Conservation (phyloP, 2,329 filamentous ascomycete species). For the Ophiostoma novo-ulmi region DNA sequence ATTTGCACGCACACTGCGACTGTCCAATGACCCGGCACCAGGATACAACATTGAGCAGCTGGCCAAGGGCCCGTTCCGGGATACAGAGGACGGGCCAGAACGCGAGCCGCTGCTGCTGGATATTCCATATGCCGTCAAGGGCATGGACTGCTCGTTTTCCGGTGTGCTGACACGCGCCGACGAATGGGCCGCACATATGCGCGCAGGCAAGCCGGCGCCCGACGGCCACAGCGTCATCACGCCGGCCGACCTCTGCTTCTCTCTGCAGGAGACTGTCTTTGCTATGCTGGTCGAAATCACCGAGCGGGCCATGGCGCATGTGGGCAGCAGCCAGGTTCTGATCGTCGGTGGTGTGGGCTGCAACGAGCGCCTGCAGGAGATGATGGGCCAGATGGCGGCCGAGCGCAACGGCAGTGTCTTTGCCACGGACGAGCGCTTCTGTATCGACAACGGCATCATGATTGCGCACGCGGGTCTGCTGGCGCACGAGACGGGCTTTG, state of each 20-base stretch:
- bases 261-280: slow-evolving; percentile 88
- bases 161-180: slow-evolving; percentile 85
- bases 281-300: slow-evolving; percentile 99
- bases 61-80: slow-evolving; percentile 47
- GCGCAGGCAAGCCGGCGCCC: slow-evolving; percentile 38
- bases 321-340: slow-evolving; percentile 82
- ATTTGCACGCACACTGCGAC: slow-evolving; percentile 84
- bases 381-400: slow-evolving; percentile 95
- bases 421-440: slow-evolving; percentile 94
- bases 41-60: slow-evolving; percentile 98
- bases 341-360: slow-evolving; percentile 95
- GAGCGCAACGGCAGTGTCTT: slow-evolving; percentile 87
- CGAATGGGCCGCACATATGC: slow-evolving; percentile 66
- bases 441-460: slow-evolving; percentile 99
- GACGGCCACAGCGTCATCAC: slow-evolving; percentile 64
- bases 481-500: slow-evolving; percentile 74
- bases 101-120: slow-evolving; percentile 69
- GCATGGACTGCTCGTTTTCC: slow-evolving; percentile 96
- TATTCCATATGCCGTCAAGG: slow-evolving; percentile 92
- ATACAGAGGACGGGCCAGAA: slow-evolving; percentile 38
- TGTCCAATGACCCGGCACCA: slow-evolving; percentile 92
- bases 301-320: slow-evolving; percentile 96
- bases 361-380: slow-evolving; percentile 89
- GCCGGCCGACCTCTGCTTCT: slow-evolving; percentile 83
- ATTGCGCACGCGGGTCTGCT: slow-evolving; percentile 93